Percentiles rank a stretch among this genome's conserved stretches.
Evolutionary conservation across 2,329 filamentous ascomycete genomes (phyloP).

Genomic region (Helminthosporium solani): DNA sequence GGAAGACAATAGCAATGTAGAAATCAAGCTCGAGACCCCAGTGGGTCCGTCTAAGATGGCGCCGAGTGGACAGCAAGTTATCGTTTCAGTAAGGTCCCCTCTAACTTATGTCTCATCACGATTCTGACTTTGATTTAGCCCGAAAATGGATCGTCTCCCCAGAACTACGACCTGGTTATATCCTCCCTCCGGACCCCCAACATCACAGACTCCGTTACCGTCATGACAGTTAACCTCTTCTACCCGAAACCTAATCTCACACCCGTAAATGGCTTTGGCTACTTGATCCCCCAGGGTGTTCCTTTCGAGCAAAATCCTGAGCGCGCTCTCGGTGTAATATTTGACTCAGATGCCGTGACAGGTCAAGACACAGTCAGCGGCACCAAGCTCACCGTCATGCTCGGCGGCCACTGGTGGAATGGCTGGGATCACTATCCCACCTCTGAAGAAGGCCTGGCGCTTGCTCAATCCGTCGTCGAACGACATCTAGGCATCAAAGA

Average conservation of each 20-base stretch:
- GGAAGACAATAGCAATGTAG: conserved; percentile 41
- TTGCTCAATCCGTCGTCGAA: conserved; percentile 69
- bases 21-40: conserved; percentile 41
- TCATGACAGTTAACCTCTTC: conserved; percentile 92
- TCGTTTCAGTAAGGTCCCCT: conserved; percentile 22
- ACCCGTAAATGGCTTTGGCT: conserved; percentile 76
- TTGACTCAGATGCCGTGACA: conserved; percentile 70
- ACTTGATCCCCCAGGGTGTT: conserved; percentile 78
- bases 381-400: conserved; percentile 90
- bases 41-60: conserved; percentile 22
- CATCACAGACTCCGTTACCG: conserved; percentile 67
- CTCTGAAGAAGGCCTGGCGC: conserved; percentile 63
- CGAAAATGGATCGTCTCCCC: conserved; percentile 11
- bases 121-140: conserved; percentile 18
- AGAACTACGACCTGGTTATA: conserved; percentile 33
- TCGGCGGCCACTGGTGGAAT: conserved; percentile 92
- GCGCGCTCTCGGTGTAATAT: conserved; percentile 84
- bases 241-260: conserved; percentile 67
- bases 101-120: not conserved
- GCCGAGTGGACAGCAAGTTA: conserved; percentile 17
- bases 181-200: conserved; percentile 45
- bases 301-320: conserved; percentile 75
- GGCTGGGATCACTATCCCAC: conserved; percentile 62
- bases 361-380: conserved; percentile 61
- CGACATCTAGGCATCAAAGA: conserved; percentile 73